These are phyloP conservation scores for Hypericum perforatum DNA, from an alignment of 345 rosid genomes.

Conservation along the genomic window DNA sequence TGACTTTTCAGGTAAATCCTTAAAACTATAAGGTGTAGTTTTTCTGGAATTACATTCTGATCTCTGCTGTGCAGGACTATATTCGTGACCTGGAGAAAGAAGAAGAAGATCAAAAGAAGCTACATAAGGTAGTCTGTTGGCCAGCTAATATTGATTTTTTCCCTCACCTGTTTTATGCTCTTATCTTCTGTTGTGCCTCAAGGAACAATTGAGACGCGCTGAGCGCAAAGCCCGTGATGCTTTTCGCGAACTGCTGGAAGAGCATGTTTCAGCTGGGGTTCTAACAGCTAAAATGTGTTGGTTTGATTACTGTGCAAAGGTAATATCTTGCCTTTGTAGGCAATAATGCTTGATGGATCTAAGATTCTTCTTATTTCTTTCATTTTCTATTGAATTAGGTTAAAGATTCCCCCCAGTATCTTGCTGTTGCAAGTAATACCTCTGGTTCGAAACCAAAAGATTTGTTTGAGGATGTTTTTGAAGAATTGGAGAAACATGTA, in stretches of 20 bases:
- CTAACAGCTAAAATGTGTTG: slow-evolving; percentile 82
- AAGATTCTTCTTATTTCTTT: not conserved
- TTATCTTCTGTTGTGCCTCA: slow-evolving; percentile 14
- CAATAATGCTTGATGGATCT: not conserved
- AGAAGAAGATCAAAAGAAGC: slow-evolving; percentile 84
- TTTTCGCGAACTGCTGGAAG: slow-evolving; percentile 70
- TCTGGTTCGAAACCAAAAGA: slow-evolving; percentile 94
- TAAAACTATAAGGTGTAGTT: not conserved
- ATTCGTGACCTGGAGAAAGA: slow-evolving; percentile 78
- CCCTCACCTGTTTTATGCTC: not conserved
- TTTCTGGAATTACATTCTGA: slow-evolving; percentile 13
- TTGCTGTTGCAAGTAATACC: slow-evolving; percentile 74
- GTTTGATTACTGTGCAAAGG: slow-evolving; percentile 85
- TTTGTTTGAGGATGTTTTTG: slow-evolving; percentile 81
- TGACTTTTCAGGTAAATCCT: slow-evolving; percentile 52
- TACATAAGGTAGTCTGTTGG: slow-evolving; percentile 55
- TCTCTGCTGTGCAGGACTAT: slow-evolving; percentile 51
- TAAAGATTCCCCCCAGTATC: slow-evolving; percentile 72
- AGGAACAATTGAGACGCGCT: slow-evolving; percentile 80
- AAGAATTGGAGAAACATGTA: slow-evolving; percentile 82
- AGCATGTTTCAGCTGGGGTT: slow-evolving; percentile 57
- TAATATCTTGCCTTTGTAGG: slow-evolving; percentile 17
- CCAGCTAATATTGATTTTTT: slow-evolving; percentile 11
- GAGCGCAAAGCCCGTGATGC: slow-evolving; percentile 95
- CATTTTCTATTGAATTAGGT: slow-evolving; percentile 30